Evolutionary conservation across 768 basidiomycete species (phyloP).

Genomic region (Russula brevipes): DNA sequence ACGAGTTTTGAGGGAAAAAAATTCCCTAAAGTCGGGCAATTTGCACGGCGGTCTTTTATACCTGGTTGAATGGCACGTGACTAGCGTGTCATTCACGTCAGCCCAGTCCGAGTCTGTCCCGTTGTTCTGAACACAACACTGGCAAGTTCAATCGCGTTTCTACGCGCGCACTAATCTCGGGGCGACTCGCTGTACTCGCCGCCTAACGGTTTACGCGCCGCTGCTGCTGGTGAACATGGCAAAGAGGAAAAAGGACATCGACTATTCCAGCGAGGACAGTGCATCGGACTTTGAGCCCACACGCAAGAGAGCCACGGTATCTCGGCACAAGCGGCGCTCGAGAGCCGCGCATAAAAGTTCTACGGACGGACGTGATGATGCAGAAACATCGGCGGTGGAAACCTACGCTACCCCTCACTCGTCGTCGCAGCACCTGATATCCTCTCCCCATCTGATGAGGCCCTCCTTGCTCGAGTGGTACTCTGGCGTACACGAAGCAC

Average conservation of each 20-base stretch:
- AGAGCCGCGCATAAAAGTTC: background rate
- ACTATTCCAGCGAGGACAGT: slow-evolving; percentile 8
- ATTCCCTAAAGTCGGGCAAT: background rate
- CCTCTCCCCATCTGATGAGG: slow-evolving; percentile 39
- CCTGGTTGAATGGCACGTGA: too few relatives aligned
- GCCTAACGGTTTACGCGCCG: too few relatives aligned
- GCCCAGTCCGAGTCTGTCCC: background rate
- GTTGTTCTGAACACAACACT: background rate
- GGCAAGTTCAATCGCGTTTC: too few relatives aligned
- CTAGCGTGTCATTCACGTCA: background rate
- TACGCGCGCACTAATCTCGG: background rate
- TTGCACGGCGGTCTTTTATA: background rate
- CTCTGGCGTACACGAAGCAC: slow-evolving; percentile 51
- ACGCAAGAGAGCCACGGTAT: background rate
- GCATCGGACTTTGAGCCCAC: slow-evolving; percentile 12
- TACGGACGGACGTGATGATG: background rate
- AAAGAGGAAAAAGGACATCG: slow-evolving; percentile 5
- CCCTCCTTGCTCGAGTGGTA: slow-evolving; percentile 66
- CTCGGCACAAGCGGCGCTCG: slow-evolving; percentile 1
- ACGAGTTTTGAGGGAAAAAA: slow-evolving; percentile 32
- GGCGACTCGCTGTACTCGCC: background rate
- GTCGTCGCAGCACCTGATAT: slow-evolving; percentile 46
- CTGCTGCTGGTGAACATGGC: background rate
- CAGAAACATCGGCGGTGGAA: background rate
- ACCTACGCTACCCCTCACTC: slow-evolving; percentile 31